phyloP scores from a whole-genome alignment of 2,329 filamentous ascomycete genomes.

The Penicillium hordei region DNA sequence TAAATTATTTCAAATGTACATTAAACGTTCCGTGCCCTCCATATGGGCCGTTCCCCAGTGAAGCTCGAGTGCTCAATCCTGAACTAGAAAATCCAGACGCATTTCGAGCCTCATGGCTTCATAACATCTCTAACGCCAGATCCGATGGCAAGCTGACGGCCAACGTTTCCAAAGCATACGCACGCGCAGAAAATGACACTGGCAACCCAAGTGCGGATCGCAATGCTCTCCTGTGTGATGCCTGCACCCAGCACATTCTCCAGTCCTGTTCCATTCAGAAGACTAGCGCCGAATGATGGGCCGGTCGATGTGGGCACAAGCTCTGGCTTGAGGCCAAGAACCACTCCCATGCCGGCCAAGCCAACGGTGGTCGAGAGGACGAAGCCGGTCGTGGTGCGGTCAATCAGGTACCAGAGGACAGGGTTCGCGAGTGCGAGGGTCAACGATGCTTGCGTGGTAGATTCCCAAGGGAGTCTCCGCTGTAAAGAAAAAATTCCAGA shows the following conservation, averaged over 20 bases:
- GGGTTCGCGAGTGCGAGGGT: slow-evolving; percentile 90
- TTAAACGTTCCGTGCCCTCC: neutral
- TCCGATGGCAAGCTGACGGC: slow-evolving; percentile 68
- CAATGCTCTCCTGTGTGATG: slow-evolving; percentile 53
- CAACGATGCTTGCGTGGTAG: slow-evolving; percentile 86
- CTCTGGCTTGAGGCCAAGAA: slow-evolving; percentile 74
- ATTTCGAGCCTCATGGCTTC: slow-evolving; percentile 18
- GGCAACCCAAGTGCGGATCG: slow-evolving; percentile 79
- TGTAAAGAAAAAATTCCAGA: slow-evolving; percentile 39
- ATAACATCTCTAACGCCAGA: slow-evolving; percentile 23
- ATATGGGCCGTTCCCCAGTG: neutral
- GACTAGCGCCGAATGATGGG: slow-evolving; percentile 32
- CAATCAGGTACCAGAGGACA: slow-evolving; percentile 92
- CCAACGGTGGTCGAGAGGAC: slow-evolving; percentile 74
- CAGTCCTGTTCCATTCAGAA: slow-evolving; percentile 32
- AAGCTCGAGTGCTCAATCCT: neutral
- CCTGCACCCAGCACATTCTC: slow-evolving; percentile 34
- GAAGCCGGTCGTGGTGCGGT: slow-evolving; percentile 83
- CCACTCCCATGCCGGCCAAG: slow-evolving; percentile 67
- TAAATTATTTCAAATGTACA: slow-evolving; percentile 10
- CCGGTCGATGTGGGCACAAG: slow-evolving; percentile 69
- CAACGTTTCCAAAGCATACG: slow-evolving; percentile 95
- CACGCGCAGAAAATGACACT: slow-evolving; percentile 94
- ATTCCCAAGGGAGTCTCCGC: slow-evolving; percentile 90
- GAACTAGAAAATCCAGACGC: neutral